Conservation (phyloP, 257 asterid genomes). For the Sherardia arvensis region DNA sequence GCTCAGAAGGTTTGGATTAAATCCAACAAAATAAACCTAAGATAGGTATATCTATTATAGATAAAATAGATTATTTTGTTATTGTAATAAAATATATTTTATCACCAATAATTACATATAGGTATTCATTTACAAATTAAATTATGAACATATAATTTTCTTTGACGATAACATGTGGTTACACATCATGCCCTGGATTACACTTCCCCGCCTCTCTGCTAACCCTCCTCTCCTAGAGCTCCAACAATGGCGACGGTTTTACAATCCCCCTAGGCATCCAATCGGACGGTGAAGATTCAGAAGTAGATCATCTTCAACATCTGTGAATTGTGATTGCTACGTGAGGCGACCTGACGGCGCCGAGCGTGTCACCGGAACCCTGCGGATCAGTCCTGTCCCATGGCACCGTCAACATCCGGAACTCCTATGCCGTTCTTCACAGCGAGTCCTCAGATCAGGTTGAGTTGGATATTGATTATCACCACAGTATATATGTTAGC, state of each 20-base stretch:
- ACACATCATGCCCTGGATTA: too few species aligned
- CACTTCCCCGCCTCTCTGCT: too few species aligned
- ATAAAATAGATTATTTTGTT: too few species aligned
- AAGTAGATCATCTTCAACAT: constrained; percentile 79
- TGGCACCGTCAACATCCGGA: constrained; percentile 81
- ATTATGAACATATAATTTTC: too few species aligned
- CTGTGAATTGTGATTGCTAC: constrained; percentile 70
- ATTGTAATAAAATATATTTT: too few species aligned
- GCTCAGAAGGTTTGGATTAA: too few species aligned
- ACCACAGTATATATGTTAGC: constrained; percentile 79
- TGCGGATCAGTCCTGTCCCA: constrained; percentile 86
- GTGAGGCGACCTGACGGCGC: constrained; percentile 93
- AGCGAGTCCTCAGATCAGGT: constrained; percentile 89
- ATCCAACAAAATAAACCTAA: too few species aligned
- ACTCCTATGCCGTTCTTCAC: constrained; percentile 90
- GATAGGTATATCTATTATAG: too few species aligned
- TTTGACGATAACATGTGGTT: too few species aligned
- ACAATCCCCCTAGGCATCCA: constrained; percentile 48
- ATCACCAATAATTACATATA: too few species aligned
- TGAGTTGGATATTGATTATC: constrained; percentile 93
- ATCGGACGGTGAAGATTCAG: constrained; percentile 62
- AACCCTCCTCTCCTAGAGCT: background rate
- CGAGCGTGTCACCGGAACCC: constrained; percentile 86
- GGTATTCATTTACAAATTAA: too few species aligned
- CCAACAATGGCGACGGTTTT: constrained; percentile 52